Evolutionary conservation across 2,329 filamentous ascomycete species (phyloP), one percentile per base, ranked within the genome.

Genomic region (Botrytis medusae): DNA sequence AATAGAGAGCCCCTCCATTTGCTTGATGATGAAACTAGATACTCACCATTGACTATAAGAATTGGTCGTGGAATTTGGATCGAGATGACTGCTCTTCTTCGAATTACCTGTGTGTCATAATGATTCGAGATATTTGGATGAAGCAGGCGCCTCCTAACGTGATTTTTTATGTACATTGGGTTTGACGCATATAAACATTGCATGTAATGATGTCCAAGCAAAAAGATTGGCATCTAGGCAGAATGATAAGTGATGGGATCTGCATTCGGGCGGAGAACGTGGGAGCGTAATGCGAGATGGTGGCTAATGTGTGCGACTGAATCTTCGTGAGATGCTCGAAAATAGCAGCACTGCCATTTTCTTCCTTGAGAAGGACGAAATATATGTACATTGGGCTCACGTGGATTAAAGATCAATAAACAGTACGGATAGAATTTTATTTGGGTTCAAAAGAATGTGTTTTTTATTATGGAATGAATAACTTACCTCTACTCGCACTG

Each of bases 281-380:
- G 22, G 1, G 12, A n/a, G 2, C 34, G 14, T 16, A 1, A 61
- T 40, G 9, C 40, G 1, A n/a, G 6, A 61, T 37, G 37, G 10
- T 37, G 37, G 10, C 14, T 12, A 25, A 40, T 18, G 18, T n/a
- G 37, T 2, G n/a, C 1, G 12, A 40, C 7, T 40, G 2, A 29
- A 25, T 29, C 12, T 2, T 57, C 2, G 29, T 29, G n/a, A 18
- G n/a, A 32, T 29, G 2, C n/a, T 29, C 51, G 51, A 57, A 18
- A 57, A 10, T 29, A 2, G 51, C 51, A 18, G 51, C n/a, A 14
- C 0, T 54, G 3, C 25, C n/a, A 57, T 32, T 32, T n/a, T 32
- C 20, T 16, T 4, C 6, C 14, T n/a, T 61, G 1, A 14, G 34
- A n/a, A n/a, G 6, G 7, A 3, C 1, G 34, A 6, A 1, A 25